Percentiles rank a stretch among this genome's conserved stretches.
phyloP scores from a whole-genome alignment of 257 asterid genomes.

The Scutellaria barbata region DNA sequence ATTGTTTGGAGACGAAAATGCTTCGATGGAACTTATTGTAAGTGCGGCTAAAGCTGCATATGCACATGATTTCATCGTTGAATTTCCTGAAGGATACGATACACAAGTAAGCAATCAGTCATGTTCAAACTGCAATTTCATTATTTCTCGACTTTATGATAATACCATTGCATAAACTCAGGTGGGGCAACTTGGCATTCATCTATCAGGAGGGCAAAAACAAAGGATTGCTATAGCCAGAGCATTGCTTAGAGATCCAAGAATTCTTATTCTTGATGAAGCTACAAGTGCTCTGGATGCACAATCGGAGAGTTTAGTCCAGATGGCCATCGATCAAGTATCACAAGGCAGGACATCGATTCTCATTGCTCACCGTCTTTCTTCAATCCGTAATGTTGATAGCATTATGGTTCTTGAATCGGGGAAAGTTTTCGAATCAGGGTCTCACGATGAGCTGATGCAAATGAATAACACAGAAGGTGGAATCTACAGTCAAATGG shows the following conservation, averaged over 20 bases:
- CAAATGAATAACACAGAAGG: constrained; percentile 41
- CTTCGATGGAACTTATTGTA: constrained; percentile 43
- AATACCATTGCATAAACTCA: constrained; percentile 9
- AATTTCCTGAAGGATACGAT: constrained; percentile 53
- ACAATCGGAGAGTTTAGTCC: constrained; percentile 57
- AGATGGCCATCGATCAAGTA: constrained; percentile 58
- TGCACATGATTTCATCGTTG: constrained; percentile 54
- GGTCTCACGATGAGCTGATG: constrained; percentile 52
- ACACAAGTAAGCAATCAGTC: constrained; percentile 44
- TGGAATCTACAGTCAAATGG: constrained; percentile 46
- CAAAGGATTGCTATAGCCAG: constrained; percentile 67
- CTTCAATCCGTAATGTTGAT: constrained; percentile 49
- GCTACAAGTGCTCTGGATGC: constrained; percentile 71
- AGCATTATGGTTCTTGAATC: constrained; percentile 54
- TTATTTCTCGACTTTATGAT: neutral
- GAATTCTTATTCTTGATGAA: constrained; percentile 60
- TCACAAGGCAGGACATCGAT: constrained; percentile 52
- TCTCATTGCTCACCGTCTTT: constrained; percentile 57
- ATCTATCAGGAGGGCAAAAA: constrained; percentile 62
- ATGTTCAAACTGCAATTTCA: neutral
- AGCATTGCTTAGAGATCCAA: constrained; percentile 58
- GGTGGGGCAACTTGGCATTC: constrained; percentile 62
- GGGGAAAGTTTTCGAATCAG: constrained; percentile 53
- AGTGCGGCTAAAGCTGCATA: constrained; percentile 54
- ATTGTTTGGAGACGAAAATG: constrained; percentile 53